Percentiles rank a stretch among this genome's conserved stretches.
These are phyloP conservation scores for Vitis riparia DNA, from an alignment of 164 flowering plant species.

Conservation along the genomic window DNA sequence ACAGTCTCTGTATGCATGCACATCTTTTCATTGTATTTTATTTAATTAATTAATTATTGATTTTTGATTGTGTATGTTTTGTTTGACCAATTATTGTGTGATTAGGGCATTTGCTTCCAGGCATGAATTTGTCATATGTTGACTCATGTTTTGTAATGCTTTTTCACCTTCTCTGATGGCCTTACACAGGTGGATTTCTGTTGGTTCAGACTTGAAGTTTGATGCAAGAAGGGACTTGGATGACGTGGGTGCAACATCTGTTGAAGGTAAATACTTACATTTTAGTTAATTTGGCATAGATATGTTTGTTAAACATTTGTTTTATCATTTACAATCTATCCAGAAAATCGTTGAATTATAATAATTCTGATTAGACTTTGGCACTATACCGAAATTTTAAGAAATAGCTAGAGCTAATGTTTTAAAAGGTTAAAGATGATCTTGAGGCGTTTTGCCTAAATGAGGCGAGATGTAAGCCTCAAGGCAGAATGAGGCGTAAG, in stretches of 20 bases:
- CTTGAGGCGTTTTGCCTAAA: too few species aligned
- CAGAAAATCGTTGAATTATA: background rate
- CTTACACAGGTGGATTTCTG: slow-evolving; percentile 86
- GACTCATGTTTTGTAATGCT: slow-evolving; percentile 6
- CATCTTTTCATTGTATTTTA: background rate
- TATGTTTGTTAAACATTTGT: background rate
- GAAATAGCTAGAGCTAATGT: too few species aligned
- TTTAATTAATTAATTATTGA: background rate
- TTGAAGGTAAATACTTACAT: slow-evolving; percentile 59
- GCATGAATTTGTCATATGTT: background rate
- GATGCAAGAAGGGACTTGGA: slow-evolving; percentile 97
- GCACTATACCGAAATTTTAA: too few species aligned
- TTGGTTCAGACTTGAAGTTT: slow-evolving; percentile 94
- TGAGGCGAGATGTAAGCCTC: too few species aligned
- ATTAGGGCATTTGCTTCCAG: background rate
- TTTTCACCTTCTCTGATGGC: slow-evolving; percentile 18
- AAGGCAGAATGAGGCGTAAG: too few species aligned
- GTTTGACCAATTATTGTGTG: background rate
- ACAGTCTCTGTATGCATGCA: slow-evolving; percentile 1
- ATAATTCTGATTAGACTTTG: background rate
- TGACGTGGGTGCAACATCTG: slow-evolving; percentile 76
- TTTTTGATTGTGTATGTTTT: background rate
- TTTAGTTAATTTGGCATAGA: background rate
- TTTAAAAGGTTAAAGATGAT: too few species aligned
- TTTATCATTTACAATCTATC: too few species aligned